Percentiles rank a stretch among this genome's conserved stretches.
These are phyloP conservation scores for Phytophthora megakarya DNA, from an alignment of 352 stramenopile genomes.

Conservation along the genomic window DNA sequence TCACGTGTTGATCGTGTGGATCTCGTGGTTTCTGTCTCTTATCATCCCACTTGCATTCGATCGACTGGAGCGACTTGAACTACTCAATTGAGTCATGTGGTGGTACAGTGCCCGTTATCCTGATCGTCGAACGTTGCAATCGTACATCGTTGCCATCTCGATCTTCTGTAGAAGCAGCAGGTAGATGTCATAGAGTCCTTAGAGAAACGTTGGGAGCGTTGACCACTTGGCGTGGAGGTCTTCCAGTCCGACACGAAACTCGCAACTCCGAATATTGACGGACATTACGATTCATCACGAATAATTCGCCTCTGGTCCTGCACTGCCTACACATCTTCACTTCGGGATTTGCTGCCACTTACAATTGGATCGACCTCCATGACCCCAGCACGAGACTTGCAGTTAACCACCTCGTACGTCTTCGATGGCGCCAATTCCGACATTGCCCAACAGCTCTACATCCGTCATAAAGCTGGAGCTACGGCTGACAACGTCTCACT, in stretches of 20 bases:
- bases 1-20: not conserved
- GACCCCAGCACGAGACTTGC: conserved; percentile 4
- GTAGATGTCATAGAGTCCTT: not conserved
- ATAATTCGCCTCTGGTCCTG: too few species aligned
- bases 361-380: not conserved
- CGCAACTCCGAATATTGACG: too few species aligned
- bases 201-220: not conserved
- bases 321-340: not conserved
- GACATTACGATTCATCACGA: too few species aligned
- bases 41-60: not conserved
- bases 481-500: conserved; percentile 11
- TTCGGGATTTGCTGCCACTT: not conserved
- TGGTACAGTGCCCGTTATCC: not conserved
- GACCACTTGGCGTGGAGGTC: not conserved
- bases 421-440: conserved; percentile 46
- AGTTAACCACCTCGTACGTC: conserved; percentile 16
- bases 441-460: conserved; percentile 41
- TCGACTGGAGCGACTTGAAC: not conserved
- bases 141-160: not conserved
- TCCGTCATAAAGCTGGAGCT: conserved; percentile 23
- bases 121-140: not conserved
- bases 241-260: too few species aligned
- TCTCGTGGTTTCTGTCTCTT: too few species aligned
- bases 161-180: not conserved
- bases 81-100: not conserved